Conservation (phyloP, 441 rosid species). For the Capsella rubella region DNA sequence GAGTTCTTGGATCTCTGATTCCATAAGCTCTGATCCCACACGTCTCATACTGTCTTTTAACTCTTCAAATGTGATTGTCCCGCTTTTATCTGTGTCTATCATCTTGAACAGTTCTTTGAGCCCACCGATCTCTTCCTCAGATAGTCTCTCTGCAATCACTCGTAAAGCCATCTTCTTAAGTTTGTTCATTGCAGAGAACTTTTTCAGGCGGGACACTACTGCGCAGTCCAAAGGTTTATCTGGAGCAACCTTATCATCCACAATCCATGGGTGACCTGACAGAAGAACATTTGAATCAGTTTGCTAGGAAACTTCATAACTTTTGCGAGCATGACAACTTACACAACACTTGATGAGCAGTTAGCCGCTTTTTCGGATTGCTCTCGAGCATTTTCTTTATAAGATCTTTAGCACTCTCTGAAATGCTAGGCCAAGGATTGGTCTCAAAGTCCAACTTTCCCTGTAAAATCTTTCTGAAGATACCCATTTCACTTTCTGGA, state of each 20-base stretch:
- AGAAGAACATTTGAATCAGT: conserved; percentile 9
- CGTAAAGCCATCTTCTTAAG: conserved; percentile 77
- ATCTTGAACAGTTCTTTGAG: conserved; percentile 68
- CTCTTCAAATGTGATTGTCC: conserved; percentile 72
- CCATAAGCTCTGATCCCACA: conserved; percentile 68
- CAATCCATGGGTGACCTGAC: conserved; percentile 69
- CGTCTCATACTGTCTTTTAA: conserved; percentile 52
- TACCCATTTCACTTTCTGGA: conserved; percentile 68
- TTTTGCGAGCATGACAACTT: conserved; percentile 20
- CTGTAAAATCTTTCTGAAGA: conserved; percentile 64
- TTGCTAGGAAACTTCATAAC: not conserved
- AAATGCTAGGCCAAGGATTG: conserved; percentile 70
- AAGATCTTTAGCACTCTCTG: conserved; percentile 73
- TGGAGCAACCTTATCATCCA: conserved; percentile 52
- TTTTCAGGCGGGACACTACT: conserved; percentile 39
- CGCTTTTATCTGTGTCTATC: conserved; percentile 72
- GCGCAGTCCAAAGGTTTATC: conserved; percentile 49
- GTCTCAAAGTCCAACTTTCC: conserved; percentile 63
- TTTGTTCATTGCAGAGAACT: conserved; percentile 71
- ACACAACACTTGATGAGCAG: conserved; percentile 77
- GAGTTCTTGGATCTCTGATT: conserved; percentile 70
- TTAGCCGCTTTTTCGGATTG: conserved; percentile 58
- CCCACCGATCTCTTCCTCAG: conserved; percentile 72
- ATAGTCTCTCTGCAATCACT: conserved; percentile 69
- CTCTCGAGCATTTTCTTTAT: conserved; percentile 63